A percentile compares a stretch with the other conserved stretches of the same genome.
Evolutionary conservation across 73 alveolate genomes (phyloP).

Genomic region (Uronychia binucleata): DNA sequence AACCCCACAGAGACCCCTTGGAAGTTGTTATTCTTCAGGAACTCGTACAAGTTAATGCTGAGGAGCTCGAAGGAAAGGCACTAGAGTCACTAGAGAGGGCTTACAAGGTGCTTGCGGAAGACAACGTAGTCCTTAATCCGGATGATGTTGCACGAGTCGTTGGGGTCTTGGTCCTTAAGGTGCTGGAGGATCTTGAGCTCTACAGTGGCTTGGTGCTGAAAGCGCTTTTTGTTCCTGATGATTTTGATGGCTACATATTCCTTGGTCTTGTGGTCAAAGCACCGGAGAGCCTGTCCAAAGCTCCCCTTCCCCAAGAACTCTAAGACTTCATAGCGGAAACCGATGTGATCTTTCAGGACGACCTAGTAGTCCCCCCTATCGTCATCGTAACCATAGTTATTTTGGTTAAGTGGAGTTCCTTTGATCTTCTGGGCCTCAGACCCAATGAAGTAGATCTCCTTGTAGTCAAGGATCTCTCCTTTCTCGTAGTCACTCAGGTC

Average conservation of each 20-base stretch:
- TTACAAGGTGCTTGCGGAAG: slow-evolving; percentile 74
- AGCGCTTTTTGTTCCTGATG: slow-evolving; percentile 81
- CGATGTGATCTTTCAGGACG: slow-evolving; percentile 78
- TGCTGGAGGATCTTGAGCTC: slow-evolving; percentile 83
- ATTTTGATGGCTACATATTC: slow-evolving; percentile 83
- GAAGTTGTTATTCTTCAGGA: slow-evolving; percentile 60
- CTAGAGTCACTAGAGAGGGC: neutral
- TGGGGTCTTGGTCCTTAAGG: slow-evolving; percentile 71
- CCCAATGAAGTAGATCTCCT: slow-evolving; percentile 69
- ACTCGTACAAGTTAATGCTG: slow-evolving; percentile 78
- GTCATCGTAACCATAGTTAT: slow-evolving; percentile 88
- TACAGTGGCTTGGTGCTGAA: slow-evolving; percentile 83
- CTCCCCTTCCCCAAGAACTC: slow-evolving; percentile 85
- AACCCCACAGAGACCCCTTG: slow-evolving; percentile 59
- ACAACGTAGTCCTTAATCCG: slow-evolving; percentile 74
- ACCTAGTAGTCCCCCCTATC: slow-evolving; percentile 93
- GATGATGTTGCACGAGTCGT: slow-evolving; percentile 81
- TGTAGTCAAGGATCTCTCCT: slow-evolving; percentile 58
- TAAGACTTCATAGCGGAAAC: slow-evolving; percentile 85
- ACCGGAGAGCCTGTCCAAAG: slow-evolving; percentile 88
- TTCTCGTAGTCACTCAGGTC: slow-evolving; percentile 59
- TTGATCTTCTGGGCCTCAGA: slow-evolving; percentile 73
- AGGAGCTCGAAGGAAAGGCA: slow-evolving; percentile 84
- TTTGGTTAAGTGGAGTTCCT: slow-evolving; percentile 71
- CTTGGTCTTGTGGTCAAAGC: slow-evolving; percentile 86